Base-by-base conservation (phyloP, 2,329 filamentous ascomycete species). In the Bertia moriformis region DNA sequence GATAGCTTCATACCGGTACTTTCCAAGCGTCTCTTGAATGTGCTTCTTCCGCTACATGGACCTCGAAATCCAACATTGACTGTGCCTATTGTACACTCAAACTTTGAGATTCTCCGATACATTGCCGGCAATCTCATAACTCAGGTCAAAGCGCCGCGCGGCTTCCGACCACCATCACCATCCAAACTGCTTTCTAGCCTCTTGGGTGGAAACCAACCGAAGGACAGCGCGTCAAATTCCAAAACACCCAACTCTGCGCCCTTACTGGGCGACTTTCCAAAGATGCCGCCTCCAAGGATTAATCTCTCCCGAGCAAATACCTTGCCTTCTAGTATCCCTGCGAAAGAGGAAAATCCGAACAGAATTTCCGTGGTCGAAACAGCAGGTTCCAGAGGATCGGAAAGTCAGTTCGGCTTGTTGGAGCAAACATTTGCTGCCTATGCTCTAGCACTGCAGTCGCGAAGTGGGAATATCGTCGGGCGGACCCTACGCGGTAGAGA, bases 141-240 rank as follows among this genome's bases (percentile, higher is more conserved):
- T 20, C 71, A 78, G 30, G 67, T 71, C 0, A 74, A 78, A 50
- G 82, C 74, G 54, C 71, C 74, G 10, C 71, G 71, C 40, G 78
- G 76, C 1, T 83, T 84, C 51, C 69, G 89, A 7, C 77, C 78
- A 3, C 73, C 80, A n/a, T 95, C 88, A 1, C 88, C 89, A 0
- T 84, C 93, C 37, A 96, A 95, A 55, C 69, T 94, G 51, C 66
- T 96, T 14, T 93, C 88, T 0, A 93, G 72, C 51, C 73, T 95
- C 40, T 75, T 93, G 49, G 72, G 75, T 22, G 73, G 75, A 18
- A 71, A 68, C 40, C 68, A 59, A 14, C 57, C 66, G 20, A 67
- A 63, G 43, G 61, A 57, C 24, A 38, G 48, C 48, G 46, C 42
- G 56, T 2, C 54, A 61, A 7, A 68, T 65, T 42, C 54, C 54